Conservation (phyloP, 1,139 yeast species). For the Pichia sp. region DNA sequence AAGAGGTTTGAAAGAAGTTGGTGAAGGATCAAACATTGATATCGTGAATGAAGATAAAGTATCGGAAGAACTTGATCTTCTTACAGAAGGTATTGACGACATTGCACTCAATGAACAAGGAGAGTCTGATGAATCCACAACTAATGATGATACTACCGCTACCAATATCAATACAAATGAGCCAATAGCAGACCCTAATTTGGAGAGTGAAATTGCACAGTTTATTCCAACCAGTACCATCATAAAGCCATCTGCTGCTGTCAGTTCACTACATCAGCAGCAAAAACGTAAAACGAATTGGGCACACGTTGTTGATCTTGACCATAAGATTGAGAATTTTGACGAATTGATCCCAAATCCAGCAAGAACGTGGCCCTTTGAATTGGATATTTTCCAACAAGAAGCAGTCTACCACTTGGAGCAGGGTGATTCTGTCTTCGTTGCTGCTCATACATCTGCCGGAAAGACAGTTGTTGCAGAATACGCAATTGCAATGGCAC, state of each 20-base stretch:
- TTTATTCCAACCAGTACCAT: conserved; percentile 58
- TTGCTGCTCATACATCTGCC: conserved; percentile 97
- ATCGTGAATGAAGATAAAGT: too few relatives aligned
- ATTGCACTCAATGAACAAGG: conserved; percentile 1
- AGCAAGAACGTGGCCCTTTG: conserved; percentile 89
- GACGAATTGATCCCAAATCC: conserved; percentile 84
- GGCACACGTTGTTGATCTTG: conserved; percentile 93
- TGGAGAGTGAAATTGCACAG: conserved; percentile 52
- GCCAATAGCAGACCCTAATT: too few relatives aligned
- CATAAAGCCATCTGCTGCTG: conserved; percentile 27
- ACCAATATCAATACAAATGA: too few relatives aligned
- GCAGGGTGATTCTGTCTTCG: conserved; percentile 90
- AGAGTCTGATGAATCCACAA: conserved; percentile 1
- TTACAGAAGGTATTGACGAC: conserved; percentile 14
- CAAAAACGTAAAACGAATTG: conserved; percentile 48
- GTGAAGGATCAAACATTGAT: too few relatives aligned
- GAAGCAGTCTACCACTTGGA: conserved; percentile 93
- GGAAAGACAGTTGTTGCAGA: conserved; percentile 99
- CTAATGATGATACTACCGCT: not conserved
- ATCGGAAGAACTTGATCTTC: conserved; percentile 8
- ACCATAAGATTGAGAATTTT: conserved; percentile 78
- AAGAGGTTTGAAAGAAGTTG: conserved; percentile 50
- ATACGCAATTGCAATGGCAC: conserved; percentile 94
- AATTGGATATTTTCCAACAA: conserved; percentile 92
- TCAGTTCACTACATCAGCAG: conserved; percentile 13